These are phyloP conservation scores for Ilex paraguariensis DNA, from an alignment of 305 asterid genomes.

Conservation along the genomic window DNA sequence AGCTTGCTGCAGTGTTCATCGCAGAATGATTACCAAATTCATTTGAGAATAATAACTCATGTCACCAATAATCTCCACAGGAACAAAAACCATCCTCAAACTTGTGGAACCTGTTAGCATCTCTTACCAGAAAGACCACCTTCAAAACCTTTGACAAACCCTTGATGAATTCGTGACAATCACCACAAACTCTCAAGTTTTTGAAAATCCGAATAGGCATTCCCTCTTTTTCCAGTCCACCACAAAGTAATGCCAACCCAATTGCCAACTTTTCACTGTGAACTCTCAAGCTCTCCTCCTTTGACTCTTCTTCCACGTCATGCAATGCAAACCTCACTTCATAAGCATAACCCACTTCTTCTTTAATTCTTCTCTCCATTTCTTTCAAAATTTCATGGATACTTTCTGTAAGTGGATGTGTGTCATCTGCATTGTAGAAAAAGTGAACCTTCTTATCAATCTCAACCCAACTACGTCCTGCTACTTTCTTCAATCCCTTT, in stretches of 20 bases:
- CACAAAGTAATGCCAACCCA: slow-evolving; percentile 36
- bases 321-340: slow-evolving; percentile 37
- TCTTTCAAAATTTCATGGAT: slow-evolving; percentile 32
- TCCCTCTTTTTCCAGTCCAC: slow-evolving; percentile 22
- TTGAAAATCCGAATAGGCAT: slow-evolving; percentile 35
- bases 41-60: too few species aligned
- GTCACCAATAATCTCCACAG: slow-evolving; percentile 46
- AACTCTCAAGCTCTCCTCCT: slow-evolving; percentile 40
- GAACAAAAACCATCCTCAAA: slow-evolving; percentile 45
- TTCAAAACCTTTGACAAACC: slow-evolving; percentile 39
- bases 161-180: slow-evolving; percentile 48
- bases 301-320: slow-evolving; percentile 47
- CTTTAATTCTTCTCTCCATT: slow-evolving; percentile 39
- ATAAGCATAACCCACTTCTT: slow-evolving; percentile 33
- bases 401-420: slow-evolving; percentile 27
- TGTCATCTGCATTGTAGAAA: slow-evolving; percentile 40
- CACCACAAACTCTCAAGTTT: slow-evolving; percentile 51
- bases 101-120: slow-evolving; percentile 47
- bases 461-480: slow-evolving; percentile 62
- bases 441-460: slow-evolving; percentile 36
- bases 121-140: slow-evolving; percentile 38
- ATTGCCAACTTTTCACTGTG: slow-evolving; percentile 51
- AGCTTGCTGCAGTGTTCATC: too few species aligned
- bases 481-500: slow-evolving; percentile 52
- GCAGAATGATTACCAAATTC: too few species aligned